Conservation (phyloP, 192 early-diverging fungal species). For the Coemansia erecta region DNA sequence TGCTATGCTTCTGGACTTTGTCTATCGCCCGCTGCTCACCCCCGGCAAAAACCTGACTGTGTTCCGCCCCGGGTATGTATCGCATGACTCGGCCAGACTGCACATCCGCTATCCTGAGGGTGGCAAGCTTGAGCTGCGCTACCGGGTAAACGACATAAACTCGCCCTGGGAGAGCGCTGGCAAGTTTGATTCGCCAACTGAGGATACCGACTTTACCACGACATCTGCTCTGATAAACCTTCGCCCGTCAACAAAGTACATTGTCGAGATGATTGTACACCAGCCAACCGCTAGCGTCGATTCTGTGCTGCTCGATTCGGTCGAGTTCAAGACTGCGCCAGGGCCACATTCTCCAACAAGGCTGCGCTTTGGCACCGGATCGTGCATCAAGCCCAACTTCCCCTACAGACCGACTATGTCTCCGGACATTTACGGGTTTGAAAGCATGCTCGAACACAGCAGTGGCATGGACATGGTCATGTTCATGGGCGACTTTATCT, state of each 20-base stretch:
- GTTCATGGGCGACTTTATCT: constrained; percentile 58
- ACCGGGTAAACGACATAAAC: constrained; percentile 9
- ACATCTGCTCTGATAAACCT: constrained; percentile 26
- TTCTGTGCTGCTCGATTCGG: constrained; percentile 26
- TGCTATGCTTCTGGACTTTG: constrained; percentile 51
- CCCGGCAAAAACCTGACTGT: constrained; percentile 30
- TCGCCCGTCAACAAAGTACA: constrained; percentile 35
- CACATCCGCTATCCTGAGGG: constrained; percentile 38
- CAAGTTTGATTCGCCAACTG: constrained; percentile 20
- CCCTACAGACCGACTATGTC: constrained; percentile 36
- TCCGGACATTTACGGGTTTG: constrained; percentile 47
- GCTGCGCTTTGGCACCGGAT: constrained; percentile 47
- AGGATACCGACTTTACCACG: constrained; percentile 28
- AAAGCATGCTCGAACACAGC: constrained; percentile 40
- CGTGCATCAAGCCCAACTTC: constrained; percentile 56
- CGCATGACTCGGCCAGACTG: constrained; percentile 40
- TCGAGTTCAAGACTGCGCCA: constrained; percentile 37
- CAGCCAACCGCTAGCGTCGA: constrained; percentile 22
- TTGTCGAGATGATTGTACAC: constrained; percentile 32
- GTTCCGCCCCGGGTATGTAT: constrained; percentile 43
- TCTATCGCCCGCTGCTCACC: constrained; percentile 38
- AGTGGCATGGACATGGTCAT: constrained; percentile 38
- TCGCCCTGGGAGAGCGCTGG: constrained; percentile 36
- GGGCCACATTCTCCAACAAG: constrained; percentile 17
- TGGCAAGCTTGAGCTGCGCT: constrained; percentile 40